Conservation (phyloP, 306 rosid species). For the Vachellia collinsii region DNA sequence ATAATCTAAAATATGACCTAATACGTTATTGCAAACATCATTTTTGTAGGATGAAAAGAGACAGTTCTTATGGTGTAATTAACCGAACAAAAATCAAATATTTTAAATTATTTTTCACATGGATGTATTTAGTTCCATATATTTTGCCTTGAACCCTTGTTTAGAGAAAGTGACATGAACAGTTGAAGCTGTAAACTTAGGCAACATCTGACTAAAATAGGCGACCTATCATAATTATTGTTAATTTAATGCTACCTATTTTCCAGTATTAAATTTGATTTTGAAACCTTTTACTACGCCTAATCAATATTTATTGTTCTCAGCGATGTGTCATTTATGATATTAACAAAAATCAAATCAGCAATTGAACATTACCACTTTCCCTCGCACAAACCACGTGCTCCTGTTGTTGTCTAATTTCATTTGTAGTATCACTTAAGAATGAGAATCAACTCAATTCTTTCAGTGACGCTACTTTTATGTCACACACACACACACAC, state of each 20-base stretch:
- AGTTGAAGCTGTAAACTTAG: background rate
- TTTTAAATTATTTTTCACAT: background rate
- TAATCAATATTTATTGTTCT: constrained; percentile 3
- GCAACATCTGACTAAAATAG: background rate
- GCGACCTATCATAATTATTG: background rate
- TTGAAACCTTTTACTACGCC: background rate
- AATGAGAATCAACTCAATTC: background rate
- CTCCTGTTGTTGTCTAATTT: background rate
- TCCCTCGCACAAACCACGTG: background rate
- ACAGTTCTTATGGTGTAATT: background rate
- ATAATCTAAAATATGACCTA: background rate
- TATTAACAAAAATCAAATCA: constrained; percentile 4
- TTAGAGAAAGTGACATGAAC: background rate
- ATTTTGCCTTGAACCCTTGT: background rate
- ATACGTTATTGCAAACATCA: background rate
- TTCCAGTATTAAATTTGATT: background rate
- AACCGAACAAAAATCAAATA: background rate
- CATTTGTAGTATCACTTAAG: background rate
- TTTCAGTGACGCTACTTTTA: background rate
- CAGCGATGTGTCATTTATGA: background rate
- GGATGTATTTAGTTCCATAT: background rate
- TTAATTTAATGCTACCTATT: background rate
- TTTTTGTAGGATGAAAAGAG: background rate
- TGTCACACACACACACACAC: too few relatives aligned
- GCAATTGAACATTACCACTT: background rate